phyloP scores from a whole-genome alignment of 129 eudicot species.

The Tagetes patula region DNA sequence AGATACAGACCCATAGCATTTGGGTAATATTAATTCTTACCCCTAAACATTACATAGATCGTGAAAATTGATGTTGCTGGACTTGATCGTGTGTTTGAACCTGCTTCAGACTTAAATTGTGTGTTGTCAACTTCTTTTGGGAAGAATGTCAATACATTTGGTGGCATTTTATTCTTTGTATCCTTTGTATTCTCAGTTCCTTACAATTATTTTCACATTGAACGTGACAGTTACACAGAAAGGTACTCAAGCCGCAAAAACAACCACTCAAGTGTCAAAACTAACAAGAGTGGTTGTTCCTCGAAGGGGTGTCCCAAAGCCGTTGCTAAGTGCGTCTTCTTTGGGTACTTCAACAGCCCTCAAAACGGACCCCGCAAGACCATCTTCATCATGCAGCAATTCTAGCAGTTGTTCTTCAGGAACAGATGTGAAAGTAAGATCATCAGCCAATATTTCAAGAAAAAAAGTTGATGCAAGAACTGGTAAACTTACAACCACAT shows the following conservation, averaged over 20 bases:
- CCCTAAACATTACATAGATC: neutral
- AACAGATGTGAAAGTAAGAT: slow-evolving; percentile 31
- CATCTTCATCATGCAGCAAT: slow-evolving; percentile 57
- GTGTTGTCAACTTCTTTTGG: no score
- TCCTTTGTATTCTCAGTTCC: neutral
- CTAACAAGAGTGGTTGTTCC: slow-evolving; percentile 34
- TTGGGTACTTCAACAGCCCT: slow-evolving; percentile 12
- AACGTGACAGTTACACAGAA: slow-evolving; percentile 40
- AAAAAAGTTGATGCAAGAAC: slow-evolving; percentile 43
- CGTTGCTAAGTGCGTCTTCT: slow-evolving; percentile 44
- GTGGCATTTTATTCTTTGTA: neutral
- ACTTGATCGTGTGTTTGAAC: neutral
- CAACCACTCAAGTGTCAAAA: slow-evolving; percentile 33
- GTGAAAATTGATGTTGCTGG: neutral
- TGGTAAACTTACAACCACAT: slow-evolving; percentile 36
- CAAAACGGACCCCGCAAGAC: slow-evolving; percentile 36
- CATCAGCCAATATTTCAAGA: slow-evolving; percentile 30
- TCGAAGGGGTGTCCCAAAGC: slow-evolving; percentile 53
- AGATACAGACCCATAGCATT: neutral
- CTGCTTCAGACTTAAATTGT: no score
- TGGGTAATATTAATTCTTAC: neutral
- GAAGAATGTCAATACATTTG: no score
- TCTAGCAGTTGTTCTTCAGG: slow-evolving; percentile 50
- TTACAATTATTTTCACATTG: neutral
- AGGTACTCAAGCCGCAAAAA: slow-evolving; percentile 48